Percentiles rank a stretch among this genome's conserved stretches.
These are phyloP conservation scores for Taphrina communis DNA, from an alignment of 1,139 yeast species.

Conservation along the genomic window DNA sequence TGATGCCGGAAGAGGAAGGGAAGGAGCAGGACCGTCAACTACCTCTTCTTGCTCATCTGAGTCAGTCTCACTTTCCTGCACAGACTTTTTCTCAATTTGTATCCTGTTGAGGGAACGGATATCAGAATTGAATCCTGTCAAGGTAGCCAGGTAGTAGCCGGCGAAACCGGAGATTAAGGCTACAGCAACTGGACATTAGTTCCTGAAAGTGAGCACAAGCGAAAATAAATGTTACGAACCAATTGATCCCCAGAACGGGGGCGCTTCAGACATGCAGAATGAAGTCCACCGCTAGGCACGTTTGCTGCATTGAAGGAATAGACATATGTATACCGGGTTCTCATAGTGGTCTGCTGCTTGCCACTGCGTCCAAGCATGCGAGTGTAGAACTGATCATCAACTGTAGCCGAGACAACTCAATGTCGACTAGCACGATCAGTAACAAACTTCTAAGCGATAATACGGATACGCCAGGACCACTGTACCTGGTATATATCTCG, in stretches of 20 bases:
- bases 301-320: not conserved
- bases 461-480: no score
- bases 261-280: slow-evolving; percentile 6
- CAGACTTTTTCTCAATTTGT: not conserved
- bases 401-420: not conserved
- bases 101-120: not conserved
- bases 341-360: no score
- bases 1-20: slow-evolving; percentile 3
- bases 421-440: not conserved
- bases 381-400: not conserved
- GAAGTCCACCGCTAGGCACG: not conserved
- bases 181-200: not conserved
- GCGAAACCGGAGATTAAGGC: slow-evolving; percentile 8
- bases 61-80: not conserved
- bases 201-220: no score
- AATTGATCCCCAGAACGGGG: slow-evolving; percentile 20
- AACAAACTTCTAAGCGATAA: no score
- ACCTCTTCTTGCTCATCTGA: slow-evolving; percentile 20
- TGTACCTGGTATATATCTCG: no score
- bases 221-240: not conserved
- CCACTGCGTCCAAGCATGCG: not conserved
- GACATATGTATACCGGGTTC: not conserved
- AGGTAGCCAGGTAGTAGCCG: slow-evolving; percentile 17
- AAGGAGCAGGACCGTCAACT: slow-evolving; percentile 19
- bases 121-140: not conserved